Percentiles rank a stretch among this genome's conserved stretches.
Conservation (phyloP, 148 eudicot genomes). For the Nepenthes mirabilis region DNA sequence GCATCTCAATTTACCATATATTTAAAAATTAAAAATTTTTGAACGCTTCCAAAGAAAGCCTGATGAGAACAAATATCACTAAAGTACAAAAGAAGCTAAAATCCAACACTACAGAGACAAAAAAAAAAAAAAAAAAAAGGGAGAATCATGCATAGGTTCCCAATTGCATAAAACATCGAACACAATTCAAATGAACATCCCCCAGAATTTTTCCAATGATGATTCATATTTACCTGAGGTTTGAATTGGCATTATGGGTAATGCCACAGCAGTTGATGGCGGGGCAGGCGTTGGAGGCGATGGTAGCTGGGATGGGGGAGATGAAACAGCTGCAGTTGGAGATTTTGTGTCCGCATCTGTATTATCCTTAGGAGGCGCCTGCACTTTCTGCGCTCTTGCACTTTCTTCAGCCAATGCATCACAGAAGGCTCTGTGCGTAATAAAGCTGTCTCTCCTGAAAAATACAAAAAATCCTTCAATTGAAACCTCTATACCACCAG, state of each 20-base stretch:
- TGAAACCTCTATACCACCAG: too few relatives aligned
- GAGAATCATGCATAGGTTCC: constrained; percentile 10
- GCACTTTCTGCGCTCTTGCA: constrained; percentile 26
- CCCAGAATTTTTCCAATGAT: constrained; percentile 11
- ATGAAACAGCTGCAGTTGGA: constrained; percentile 16
- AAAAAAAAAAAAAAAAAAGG: constrained; percentile 18
- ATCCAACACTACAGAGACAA: constrained; percentile 19
- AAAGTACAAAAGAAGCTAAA: constrained; percentile 46
- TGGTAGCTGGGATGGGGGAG: constrained; percentile 10
- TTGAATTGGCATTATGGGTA: constrained; percentile 31
- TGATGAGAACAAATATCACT: constrained; percentile 18
- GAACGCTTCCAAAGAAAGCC: constrained; percentile 1
- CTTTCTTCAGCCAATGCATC: constrained; percentile 70
- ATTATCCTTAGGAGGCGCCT: constrained; percentile 12
- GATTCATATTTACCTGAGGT: constrained; percentile 43
- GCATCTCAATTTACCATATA: not conserved
- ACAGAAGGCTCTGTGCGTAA: constrained; percentile 84
- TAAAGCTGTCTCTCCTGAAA: constrained; percentile 70
- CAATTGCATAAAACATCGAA: not conserved
- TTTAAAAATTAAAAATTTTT: not conserved
- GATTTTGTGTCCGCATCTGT: constrained; percentile 21
- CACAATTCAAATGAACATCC: not conserved
- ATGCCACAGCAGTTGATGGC: constrained; percentile 21
- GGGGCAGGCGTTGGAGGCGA: constrained; percentile 8
- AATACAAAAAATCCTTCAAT: constrained; percentile 1